Evolutionary conservation across 2,329 filamentous ascomycete species (phyloP).

Genomic region (Cladorrhinum sp.): DNA sequence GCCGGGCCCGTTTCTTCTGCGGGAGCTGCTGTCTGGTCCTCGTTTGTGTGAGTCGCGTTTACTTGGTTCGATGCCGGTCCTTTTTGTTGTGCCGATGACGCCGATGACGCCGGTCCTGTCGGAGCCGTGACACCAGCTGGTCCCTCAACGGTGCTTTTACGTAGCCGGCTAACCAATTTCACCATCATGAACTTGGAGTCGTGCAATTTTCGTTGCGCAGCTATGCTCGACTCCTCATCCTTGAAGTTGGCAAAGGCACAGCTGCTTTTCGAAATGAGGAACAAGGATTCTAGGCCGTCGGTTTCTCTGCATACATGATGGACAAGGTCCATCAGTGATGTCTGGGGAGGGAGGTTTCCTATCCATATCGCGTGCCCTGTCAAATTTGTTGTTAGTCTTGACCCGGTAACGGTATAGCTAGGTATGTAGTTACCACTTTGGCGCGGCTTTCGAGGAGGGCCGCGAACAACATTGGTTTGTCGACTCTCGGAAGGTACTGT

Average conservation of each 20-base stretch:
- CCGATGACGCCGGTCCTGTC: conserved; percentile 47
- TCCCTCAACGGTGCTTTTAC: conserved; percentile 53
- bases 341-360: conserved; percentile 84
- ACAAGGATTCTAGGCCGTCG: conserved; percentile 78
- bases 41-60: background rate
- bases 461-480: conserved; percentile 45
- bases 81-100: conserved; percentile 26
- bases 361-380: conserved; percentile 91
- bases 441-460: conserved; percentile 54
- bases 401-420: background rate
- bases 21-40: background rate
- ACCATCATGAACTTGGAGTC: conserved; percentile 87
- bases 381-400: conserved; percentile 17
- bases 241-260: conserved; percentile 96
- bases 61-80: conserved; percentile 9
- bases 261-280: conserved; percentile 94
- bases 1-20: background rate
- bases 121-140: conserved; percentile 49
- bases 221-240: conserved; percentile 69
- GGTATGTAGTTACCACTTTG: conserved; percentile 52
- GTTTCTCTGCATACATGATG: conserved; percentile 84
- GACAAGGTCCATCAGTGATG: conserved; percentile 79
- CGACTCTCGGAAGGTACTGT: conserved; percentile 29
- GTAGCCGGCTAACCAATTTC: conserved; percentile 77
- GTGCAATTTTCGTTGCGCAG: conserved; percentile 80